Evolutionary conservation across 345 rosid genomes (phyloP).

Genomic region (Iberis pinnata): DNA sequence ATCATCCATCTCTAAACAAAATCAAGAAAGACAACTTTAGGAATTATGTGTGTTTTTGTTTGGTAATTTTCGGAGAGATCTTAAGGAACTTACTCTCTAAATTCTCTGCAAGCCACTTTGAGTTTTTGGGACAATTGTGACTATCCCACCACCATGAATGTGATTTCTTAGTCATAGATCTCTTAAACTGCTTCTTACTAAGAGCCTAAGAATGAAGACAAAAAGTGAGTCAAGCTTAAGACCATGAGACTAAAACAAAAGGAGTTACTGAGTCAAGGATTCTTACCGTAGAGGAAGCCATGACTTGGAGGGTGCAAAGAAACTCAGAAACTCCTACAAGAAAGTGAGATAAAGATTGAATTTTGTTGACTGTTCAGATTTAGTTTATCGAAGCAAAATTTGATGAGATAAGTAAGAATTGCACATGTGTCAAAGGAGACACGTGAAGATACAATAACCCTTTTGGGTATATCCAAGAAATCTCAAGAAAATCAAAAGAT

Average conservation of each 20-base stretch:
- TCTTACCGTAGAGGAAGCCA: slow-evolving; percentile 33
- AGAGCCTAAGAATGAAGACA: slow-evolving; percentile 24
- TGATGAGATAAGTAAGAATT: slow-evolving; percentile 23
- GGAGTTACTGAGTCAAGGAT: neutral
- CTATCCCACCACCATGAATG: slow-evolving; percentile 94
- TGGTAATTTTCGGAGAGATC: neutral
- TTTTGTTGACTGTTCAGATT: no score
- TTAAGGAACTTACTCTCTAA: slow-evolving; percentile 47
- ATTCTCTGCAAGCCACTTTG: slow-evolving; percentile 83
- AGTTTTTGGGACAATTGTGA: slow-evolving; percentile 65
- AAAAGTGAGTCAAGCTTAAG: no score
- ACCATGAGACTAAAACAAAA: slow-evolving; percentile 16
- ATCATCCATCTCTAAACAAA: slow-evolving; percentile 71
- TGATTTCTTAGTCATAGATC: slow-evolving; percentile 43
- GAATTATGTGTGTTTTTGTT: neutral
- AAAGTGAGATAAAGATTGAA: neutral
- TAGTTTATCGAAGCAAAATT: slow-evolving; percentile 12
- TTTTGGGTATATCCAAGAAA: slow-evolving; percentile 12
- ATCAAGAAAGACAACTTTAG: slow-evolving; percentile 4
- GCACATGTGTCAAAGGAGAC: slow-evolving; percentile 21
- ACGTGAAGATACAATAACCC: slow-evolving; percentile 28
- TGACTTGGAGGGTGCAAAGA: neutral
- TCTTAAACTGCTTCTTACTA: slow-evolving; percentile 39
- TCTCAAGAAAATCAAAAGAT: slow-evolving; percentile 15
- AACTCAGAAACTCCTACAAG: slow-evolving; percentile 2